Evolutionary conservation across 495 filamentous ascomycete genomes (phyloP), one percentile per base, ranked within the genome.

Genomic region (Neurospora cerealis): DNA sequence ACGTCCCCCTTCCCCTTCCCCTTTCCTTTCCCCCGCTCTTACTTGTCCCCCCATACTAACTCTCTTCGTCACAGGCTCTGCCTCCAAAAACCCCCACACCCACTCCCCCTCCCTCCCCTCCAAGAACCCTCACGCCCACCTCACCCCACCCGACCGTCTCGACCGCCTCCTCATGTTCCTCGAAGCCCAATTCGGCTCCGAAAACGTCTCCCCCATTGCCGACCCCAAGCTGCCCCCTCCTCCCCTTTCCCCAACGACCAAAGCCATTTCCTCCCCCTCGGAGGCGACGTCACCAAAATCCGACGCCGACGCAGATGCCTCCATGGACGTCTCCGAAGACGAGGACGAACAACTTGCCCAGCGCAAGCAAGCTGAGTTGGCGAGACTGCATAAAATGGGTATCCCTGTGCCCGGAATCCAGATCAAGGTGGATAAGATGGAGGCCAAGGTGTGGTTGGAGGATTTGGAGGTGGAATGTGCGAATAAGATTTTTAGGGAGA

Each of bases 141-240:
- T 92, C 54, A 85, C 85, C n/a, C 86, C 93, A 1, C 85, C 89
- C 36, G 93, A 96, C 75, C 91, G 93, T 37, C 87, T 98, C 62
- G 85, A 89, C 36, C 91, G 95, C 39, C 89, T 99, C 38, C 91
- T 93, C 82, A 92, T 97, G 89, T 97, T 98, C 86, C 91, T 99
- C 34, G 96, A 99, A 83, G 92, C 94, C 3, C 96, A 99, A 79
- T 99, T 99, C 78, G 96, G 96, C 54, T 85, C 88, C 24, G 88
- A 93, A 69, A 90, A 93, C 75, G 83, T 93, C 19, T 82, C 86
- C 0, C 94, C 94, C 1, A 91, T 98, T 76, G 86, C 89, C 34
- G 85, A 86, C 0, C 93, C 93, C 90, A 89, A 70, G 77, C 90
- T 5, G 76, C 81, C 3, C 72, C 82, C 5, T 73, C 82, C 4